Base-by-base conservation (phyloP, 371 early-diverging fungal species). In the Capillidium heterosporum region DNA sequence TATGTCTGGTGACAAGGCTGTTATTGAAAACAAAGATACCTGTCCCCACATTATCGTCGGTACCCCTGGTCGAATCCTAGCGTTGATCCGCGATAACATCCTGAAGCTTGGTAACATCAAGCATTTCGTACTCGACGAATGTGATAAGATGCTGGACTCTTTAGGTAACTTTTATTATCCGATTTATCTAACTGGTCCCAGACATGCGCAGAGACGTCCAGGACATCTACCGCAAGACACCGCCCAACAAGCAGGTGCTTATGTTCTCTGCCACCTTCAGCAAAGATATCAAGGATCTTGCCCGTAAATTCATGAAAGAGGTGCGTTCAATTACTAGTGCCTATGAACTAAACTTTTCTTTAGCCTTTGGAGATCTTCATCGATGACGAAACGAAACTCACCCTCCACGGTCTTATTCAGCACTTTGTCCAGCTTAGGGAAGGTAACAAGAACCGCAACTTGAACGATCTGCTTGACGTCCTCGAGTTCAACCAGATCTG, bases 91-190 rank as follows among this genome's bases (percentile, higher is more conserved):
- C 57, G 91, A 89, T 29, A 83, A 83, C 67, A 60, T 70, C 24
- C 71, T 98, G 54, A 82, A 79, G 59, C 70, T 96, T 51, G 68
- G 69, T 41, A 81, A 77, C 56, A 76, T 97, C 60, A 93, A 90
- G 80, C 88, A 87, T 76, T 94, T 99, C 71, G 91, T 99, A 21
- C 74, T 99, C 28, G 99, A 99, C 67, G 99, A 99, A 75, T 98
- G 97, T 70, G 99, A 99, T 75, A 91, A 95, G 75, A 87, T 95
- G 81, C 67, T 97, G 47, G 93, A 93, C 47, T 73, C 79, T 43
- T 67, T 87, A 41, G 89, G 90, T 90, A 80, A 70, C 81, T 71
- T 31, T 53, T 28, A 27, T 15, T 21, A 28, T 21, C 32, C 21
- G 32, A 21, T 21, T 2, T 46, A 15, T 47, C n/a, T 29, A 23